These are phyloP conservation scores for Arabis hirsuta DNA, from an alignment of 345 rosid genomes.

Conservation along the genomic window DNA sequence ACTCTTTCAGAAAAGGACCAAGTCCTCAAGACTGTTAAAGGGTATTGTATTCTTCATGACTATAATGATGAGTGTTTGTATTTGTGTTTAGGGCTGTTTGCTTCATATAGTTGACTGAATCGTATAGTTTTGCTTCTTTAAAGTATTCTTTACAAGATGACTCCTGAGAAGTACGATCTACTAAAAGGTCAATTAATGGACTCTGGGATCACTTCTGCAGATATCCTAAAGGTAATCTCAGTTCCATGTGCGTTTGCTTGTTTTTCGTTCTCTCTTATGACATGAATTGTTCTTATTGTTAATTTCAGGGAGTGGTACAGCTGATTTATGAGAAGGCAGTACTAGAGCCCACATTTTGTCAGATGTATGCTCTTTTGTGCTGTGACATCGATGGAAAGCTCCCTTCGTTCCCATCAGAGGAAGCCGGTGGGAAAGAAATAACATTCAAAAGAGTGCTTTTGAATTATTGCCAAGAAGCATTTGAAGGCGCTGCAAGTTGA, in stretches of 20 bases:
- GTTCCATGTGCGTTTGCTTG: background rate
- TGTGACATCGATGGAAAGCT: constrained; percentile 79
- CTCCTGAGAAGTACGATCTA: constrained; percentile 89
- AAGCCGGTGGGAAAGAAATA: constrained; percentile 79
- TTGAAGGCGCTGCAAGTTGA: constrained; percentile 86
- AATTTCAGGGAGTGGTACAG: constrained; percentile 78
- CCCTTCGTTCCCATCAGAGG: constrained; percentile 87
- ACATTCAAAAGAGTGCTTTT: constrained; percentile 86
- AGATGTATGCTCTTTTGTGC: constrained; percentile 89
- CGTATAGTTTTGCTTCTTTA: constrained; percentile 21
- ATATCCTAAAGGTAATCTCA: constrained; percentile 61
- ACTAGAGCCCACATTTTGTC: constrained; percentile 91
- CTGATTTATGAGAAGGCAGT: constrained; percentile 94
- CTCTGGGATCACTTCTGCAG: constrained; percentile 82
- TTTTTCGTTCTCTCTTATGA: constrained; percentile 8
- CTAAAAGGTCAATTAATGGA: constrained; percentile 90
- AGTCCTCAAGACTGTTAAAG: constrained; percentile 84
- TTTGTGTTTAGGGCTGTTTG: background rate
- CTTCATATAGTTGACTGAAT: constrained; percentile 2
- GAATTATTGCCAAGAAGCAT: constrained; percentile 90
- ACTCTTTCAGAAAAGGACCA: constrained; percentile 82
- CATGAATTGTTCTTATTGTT: constrained; percentile 12
- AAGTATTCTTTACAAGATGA: constrained; percentile 86
- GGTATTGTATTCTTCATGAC: constrained; percentile 54
- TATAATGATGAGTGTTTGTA: background rate